These are phyloP conservation scores for Turnera subulata DNA, from an alignment of 345 rosid genomes.

Conservation along the genomic window DNA sequence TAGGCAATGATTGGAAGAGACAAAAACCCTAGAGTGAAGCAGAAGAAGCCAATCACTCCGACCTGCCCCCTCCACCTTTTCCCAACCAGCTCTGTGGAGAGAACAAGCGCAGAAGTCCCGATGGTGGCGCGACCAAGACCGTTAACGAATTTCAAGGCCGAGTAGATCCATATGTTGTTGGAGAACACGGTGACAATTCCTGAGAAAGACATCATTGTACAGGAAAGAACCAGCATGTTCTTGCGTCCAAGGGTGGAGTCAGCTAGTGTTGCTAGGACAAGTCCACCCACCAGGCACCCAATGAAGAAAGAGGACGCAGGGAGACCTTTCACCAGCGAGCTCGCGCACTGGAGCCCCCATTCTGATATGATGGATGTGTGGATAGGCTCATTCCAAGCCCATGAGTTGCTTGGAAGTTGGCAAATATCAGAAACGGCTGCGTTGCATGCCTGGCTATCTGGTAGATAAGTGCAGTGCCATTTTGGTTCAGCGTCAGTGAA, in stretches of 20 bases:
- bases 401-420: neutral
- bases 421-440: neutral
- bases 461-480: slow-evolving; percentile 17
- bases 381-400: slow-evolving; percentile 11
- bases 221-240: slow-evolving; percentile 16
- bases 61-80: slow-evolving; percentile 18
- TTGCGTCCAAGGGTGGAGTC: slow-evolving; percentile 23
- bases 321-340: slow-evolving; percentile 14
- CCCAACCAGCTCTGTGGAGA: slow-evolving; percentile 19
- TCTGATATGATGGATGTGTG: slow-evolving; percentile 14
- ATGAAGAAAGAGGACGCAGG: slow-evolving; percentile 26
- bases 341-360: slow-evolving; percentile 19
- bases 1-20: slow-evolving; percentile 19
- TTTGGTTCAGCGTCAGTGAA: slow-evolving; percentile 21
- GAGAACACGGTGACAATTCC: slow-evolving; percentile 16
- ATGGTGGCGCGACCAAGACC: slow-evolving; percentile 23
- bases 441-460: neutral
- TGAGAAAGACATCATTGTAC: slow-evolving; percentile 12
- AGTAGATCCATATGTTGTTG: slow-evolving; percentile 16
- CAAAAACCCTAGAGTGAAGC: slow-evolving; percentile 22
- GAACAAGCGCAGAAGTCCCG: slow-evolving; percentile 19
- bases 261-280: slow-evolving; percentile 10
- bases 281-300: slow-evolving; percentile 21
- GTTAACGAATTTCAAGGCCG: slow-evolving; percentile 9
- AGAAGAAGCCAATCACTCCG: slow-evolving; percentile 11